Evolutionary conservation across 345 rosid species (phyloP).

Genomic region (Angophora floribunda): DNA sequence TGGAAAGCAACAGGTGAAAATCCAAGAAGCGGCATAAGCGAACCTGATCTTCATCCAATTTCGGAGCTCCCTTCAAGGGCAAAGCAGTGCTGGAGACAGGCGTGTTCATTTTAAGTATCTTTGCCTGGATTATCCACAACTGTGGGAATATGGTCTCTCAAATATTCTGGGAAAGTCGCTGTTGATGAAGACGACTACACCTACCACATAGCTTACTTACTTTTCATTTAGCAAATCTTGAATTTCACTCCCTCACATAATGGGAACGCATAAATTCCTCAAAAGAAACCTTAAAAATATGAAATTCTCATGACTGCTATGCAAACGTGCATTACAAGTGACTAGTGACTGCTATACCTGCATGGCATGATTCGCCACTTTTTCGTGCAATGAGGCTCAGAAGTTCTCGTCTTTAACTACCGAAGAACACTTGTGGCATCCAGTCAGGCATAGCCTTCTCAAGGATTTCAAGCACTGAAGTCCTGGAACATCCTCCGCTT

Average conservation of each 20-base stretch:
- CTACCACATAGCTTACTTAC: constrained; percentile 12
- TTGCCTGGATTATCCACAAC: constrained; percentile 31
- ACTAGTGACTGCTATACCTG: background rate
- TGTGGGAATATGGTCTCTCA: constrained; percentile 18
- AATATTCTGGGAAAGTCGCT: constrained; percentile 6
- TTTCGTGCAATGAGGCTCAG: background rate
- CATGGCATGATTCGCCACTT: background rate
- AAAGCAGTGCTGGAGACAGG: background rate
- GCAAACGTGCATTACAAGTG: background rate
- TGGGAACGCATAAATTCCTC: too few species aligned
- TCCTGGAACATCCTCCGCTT: too few species aligned
- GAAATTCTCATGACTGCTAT: too few species aligned
- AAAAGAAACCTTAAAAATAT: too few species aligned
- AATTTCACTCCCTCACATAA: too few species aligned
- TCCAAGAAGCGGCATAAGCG: constrained; percentile 40
- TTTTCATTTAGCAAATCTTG: constrained; percentile 6
- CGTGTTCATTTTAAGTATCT: background rate
- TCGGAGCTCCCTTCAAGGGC: constrained; percentile 38
- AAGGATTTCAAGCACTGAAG: too few species aligned
- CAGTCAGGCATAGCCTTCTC: too few species aligned
- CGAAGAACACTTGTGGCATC: too few species aligned
- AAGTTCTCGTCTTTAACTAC: too few species aligned
- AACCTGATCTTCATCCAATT: constrained; percentile 29
- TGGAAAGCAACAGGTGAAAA: constrained; percentile 13
- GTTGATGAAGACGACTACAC: constrained; percentile 35